Percentiles rank a stretch among this genome's conserved stretches.
phyloP scores from a whole-genome alignment of 495 filamentous ascomycete genomes.

The Penicillium malachiteum region DNA sequence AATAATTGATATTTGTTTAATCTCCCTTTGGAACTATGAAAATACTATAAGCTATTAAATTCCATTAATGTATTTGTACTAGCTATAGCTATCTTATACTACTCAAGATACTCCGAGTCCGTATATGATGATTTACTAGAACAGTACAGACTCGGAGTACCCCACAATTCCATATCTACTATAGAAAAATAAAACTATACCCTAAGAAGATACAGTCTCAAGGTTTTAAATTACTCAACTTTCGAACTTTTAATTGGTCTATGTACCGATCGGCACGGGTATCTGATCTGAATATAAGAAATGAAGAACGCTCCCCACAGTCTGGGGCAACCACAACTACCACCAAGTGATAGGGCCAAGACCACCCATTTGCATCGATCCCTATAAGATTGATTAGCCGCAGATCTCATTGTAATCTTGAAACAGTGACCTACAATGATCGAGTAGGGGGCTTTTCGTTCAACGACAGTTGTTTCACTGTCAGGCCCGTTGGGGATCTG shows the following conservation, averaged over 20 bases:
- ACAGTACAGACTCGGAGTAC: too few relatives aligned
- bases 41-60: too few relatives aligned
- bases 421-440: slow-evolving; percentile 54
- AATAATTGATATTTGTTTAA: too few relatives aligned
- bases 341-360: slow-evolving; percentile 52
- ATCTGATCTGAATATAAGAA: slow-evolving; percentile 6
- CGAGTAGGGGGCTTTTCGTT: slow-evolving; percentile 62
- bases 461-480: slow-evolving; percentile 45
- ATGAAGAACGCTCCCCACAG: background rate
- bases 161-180: too few relatives aligned
- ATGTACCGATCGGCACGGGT: slow-evolving; percentile 1
- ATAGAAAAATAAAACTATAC: too few relatives aligned
- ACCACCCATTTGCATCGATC: slow-evolving; percentile 54
- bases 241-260: background rate
- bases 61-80: too few relatives aligned
- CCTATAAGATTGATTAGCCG: slow-evolving; percentile 29
- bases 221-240: too few relatives aligned
- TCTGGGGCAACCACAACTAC: slow-evolving; percentile 21
- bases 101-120: too few relatives aligned
- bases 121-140: too few relatives aligned
- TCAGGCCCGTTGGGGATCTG: slow-evolving; percentile 71
- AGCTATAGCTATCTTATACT: too few relatives aligned
- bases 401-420: background rate
- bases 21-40: too few relatives aligned
- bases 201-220: too few relatives aligned